phyloP scores from a whole-genome alignment of 2,329 filamentous ascomycete genomes.

The Aspergillus sp. region DNA sequence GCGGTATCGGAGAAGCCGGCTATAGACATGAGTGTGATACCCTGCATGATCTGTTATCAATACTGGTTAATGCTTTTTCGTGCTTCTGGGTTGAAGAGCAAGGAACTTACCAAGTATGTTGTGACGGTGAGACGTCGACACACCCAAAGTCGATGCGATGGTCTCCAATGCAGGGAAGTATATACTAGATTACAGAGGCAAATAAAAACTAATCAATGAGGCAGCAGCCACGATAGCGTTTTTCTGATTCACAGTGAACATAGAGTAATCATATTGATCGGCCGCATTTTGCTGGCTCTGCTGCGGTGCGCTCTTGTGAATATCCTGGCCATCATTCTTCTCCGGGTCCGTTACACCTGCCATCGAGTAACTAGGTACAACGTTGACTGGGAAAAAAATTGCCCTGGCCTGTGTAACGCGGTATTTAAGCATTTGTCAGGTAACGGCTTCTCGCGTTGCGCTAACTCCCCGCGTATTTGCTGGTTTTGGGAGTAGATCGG shows the following conservation, averaged over 20 bases:
- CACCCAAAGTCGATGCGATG: constrained; percentile 32
- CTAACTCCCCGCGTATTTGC: too few species aligned
- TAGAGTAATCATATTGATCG: constrained; percentile 35
- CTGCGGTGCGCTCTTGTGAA: too few species aligned
- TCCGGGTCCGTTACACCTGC: too few species aligned
- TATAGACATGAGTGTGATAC: constrained; percentile 42
- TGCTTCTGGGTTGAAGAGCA: not conserved
- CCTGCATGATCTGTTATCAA: constrained; percentile 14
- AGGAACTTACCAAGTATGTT: constrained; percentile 38
- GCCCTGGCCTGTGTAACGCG: too few species aligned
- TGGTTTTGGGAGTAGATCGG: too few species aligned
- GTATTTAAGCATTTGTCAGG: too few species aligned
- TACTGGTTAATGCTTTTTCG: not conserved
- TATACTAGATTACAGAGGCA: constrained; percentile 29
- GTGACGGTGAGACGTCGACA: constrained; percentile 45
- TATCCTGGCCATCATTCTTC: too few species aligned
- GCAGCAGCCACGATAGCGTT: constrained; percentile 16
- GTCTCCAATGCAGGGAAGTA: constrained; percentile 32
- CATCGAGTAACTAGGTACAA: too few species aligned
- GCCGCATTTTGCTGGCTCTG: too few species aligned
- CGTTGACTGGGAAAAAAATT: too few species aligned
- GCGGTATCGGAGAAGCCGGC: constrained; percentile 47
- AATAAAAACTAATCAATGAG: constrained; percentile 24
- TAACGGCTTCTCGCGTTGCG: too few species aligned
- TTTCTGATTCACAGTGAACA: constrained; percentile 19